Evolutionary conservation across 257 asterid genomes (phyloP), one percentile per base, ranked within the genome.

Genomic region (Scutellaria galericulata): DNA sequence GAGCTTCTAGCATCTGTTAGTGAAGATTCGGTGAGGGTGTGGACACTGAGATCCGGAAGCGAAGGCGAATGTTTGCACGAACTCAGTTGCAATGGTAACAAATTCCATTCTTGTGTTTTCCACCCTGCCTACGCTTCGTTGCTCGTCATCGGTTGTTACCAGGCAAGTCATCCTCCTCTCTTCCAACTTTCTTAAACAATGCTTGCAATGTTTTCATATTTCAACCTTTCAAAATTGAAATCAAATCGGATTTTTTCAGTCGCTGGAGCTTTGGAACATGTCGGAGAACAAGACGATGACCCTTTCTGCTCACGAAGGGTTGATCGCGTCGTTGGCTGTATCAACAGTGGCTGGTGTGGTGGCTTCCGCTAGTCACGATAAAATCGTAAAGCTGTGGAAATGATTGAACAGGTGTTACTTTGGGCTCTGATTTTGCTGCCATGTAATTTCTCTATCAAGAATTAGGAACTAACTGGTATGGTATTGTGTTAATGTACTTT

Each of bases 331-430:
- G 4, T 68, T 94, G 86, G 95, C 98, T 0, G 97, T 85, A 7
- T 94, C 99, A 0, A 62, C 90, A 0, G 89, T 22, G 13, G 84
- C 89, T 1, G 97, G 97, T n/a, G 72, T 89, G 72, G 93, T 94
- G 15, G 99, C 98, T 45, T 94, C 99, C 2, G 96, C 96, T 41
- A 90, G 97, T 61, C 99, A 94, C 24, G 98, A 94, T 85, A 91
- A 87, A 69, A 77, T 83, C 6, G 90, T 94, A 7, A 94, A 90
- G 81, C 85, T 94, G 53, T 94, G 97, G 97, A 93, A 90, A 64
- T 86, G 80, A 83, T 60, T 3, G 5, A 31, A 31, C 37, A 2
- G 37, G 37, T 31, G 37, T 66, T 62, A 72, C 24, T 45, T 58
- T 58, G 64, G 10, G 73, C 20, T 40, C 56, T 55, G 68, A 27